Percentiles rank a stretch among this genome's conserved stretches.
Evolutionary conservation across 805 yeast species (phyloP).

Genomic region (Phaffomyces antillensis): DNA sequence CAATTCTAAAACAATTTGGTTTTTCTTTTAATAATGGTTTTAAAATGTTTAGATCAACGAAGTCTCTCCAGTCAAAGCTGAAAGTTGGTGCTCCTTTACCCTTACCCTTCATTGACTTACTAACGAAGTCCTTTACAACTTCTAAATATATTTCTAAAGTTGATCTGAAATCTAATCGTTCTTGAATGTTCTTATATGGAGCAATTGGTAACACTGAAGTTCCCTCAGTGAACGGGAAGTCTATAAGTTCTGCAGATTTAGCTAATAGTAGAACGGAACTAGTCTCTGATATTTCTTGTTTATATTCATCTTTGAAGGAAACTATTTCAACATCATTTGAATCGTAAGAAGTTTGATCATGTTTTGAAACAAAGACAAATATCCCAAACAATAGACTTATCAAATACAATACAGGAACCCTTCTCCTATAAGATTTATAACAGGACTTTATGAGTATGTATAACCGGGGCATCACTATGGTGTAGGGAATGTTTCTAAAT

Average conservation of each 20-base stretch:
- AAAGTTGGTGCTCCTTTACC: constrained; percentile 26
- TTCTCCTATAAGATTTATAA: constrained; percentile 6
- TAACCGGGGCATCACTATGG: too few species aligned
- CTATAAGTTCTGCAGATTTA: constrained; percentile 17
- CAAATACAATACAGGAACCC: constrained; percentile 17
- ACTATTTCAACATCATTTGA: constrained; percentile 11
- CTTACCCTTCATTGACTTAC: constrained; percentile 19
- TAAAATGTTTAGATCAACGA: constrained; percentile 41
- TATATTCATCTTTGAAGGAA: constrained; percentile 14
- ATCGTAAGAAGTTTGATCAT: not conserved
- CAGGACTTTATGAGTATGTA: not conserved
- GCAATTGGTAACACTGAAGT: constrained; percentile 30
- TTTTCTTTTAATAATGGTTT: constrained; percentile 31
- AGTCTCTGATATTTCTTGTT: constrained; percentile 14
- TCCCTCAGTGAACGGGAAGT: constrained; percentile 27
- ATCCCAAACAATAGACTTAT: constrained; percentile 14
- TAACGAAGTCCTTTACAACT: constrained; percentile 25
- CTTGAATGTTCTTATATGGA: constrained; percentile 30
- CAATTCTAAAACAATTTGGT: constrained; percentile 38
- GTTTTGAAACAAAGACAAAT: constrained; percentile 14
- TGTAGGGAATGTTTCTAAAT: too few species aligned
- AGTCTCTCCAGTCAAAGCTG: constrained; percentile 50
- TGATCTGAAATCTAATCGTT: constrained; percentile 29
- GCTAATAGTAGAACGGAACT: constrained; percentile 12
- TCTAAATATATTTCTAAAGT: constrained; percentile 29